Percentiles rank a stretch among this genome's conserved stretches.
Conservation (phyloP, 202 grass and related monocot genomes). For the Setaria italica region DNA sequence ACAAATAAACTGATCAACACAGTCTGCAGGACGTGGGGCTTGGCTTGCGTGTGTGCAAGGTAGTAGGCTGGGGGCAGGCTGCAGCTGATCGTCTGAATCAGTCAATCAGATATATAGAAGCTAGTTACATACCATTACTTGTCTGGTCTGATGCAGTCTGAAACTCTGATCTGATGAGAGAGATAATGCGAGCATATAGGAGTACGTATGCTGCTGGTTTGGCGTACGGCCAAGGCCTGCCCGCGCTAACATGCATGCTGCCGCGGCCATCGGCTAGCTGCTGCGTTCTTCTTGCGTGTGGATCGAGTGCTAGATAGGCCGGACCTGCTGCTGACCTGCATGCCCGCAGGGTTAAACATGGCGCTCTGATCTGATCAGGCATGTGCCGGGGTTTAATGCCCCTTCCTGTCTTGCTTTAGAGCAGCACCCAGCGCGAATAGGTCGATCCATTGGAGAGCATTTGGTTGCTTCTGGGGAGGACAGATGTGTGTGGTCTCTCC, state of each 20-base stretch:
- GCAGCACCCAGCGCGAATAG: neutral
- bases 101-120: too few relatives aligned
- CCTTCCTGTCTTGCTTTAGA: neutral
- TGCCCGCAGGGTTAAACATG: neutral
- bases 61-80: too few relatives aligned
- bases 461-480: too few relatives aligned
- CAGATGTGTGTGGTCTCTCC: too few relatives aligned
- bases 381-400: conserved; percentile 12
- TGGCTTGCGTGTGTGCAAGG: neutral
- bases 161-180: too few relatives aligned
- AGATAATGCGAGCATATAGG: too few relatives aligned
- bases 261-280: too few relatives aligned
- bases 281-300: too few relatives aligned
- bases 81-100: neutral
- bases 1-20: neutral
- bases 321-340: neutral
- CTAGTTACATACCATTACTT: neutral
- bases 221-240: too few relatives aligned
- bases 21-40: neutral
- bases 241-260: too few relatives aligned
- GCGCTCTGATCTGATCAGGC: neutral
- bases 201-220: too few relatives aligned
- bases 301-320: neutral
- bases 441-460: too few relatives aligned
- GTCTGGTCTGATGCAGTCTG: neutral